phyloP scores from a whole-genome alignment of 2,329 filamentous ascomycete genomes.

The Fusarium robinianum region DNA sequence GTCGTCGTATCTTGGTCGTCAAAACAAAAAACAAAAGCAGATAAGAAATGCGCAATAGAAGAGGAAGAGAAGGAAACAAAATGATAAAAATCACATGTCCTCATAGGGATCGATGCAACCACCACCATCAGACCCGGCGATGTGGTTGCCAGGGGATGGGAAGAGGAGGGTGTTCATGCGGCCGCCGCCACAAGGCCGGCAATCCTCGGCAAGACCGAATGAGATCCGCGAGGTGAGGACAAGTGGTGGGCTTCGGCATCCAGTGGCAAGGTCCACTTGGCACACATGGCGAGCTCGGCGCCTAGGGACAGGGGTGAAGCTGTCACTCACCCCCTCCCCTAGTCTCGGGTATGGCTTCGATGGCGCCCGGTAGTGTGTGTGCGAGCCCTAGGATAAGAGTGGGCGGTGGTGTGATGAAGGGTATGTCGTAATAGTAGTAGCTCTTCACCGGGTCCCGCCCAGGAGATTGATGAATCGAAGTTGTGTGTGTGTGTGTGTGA shows the following conservation, averaged over 20 bases:
- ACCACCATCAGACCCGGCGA: conserved; percentile 3
- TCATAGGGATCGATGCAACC: background rate
- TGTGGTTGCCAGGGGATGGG: conserved; percentile 20
- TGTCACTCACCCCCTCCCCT: too few relatives aligned
- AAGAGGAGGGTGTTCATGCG: conserved; percentile 26
- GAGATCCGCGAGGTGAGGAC: conserved; percentile 19
- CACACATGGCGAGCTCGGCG: conserved; percentile 10
- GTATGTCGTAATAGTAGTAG: too few relatives aligned
- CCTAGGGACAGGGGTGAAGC: too few relatives aligned
- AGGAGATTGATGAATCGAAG: too few relatives aligned
- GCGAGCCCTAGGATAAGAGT: too few relatives aligned
- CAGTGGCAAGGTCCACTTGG: conserved; percentile 28
- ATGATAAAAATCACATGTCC: conserved; percentile 5
- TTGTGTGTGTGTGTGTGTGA: too few relatives aligned
- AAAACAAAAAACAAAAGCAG: conserved; percentile 1
- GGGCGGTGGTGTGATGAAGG: conserved; percentile 4
- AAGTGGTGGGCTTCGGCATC: conserved; percentile 17
- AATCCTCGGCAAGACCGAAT: conserved; percentile 31
- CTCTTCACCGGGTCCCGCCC: too few relatives aligned
- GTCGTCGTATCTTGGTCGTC: conserved; percentile 12
- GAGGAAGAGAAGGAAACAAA: conserved; percentile 1
- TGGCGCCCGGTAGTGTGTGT: conserved; percentile 1
- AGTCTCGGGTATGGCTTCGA: conserved; percentile 7
- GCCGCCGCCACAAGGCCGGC: conserved; percentile 24
- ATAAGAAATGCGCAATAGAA: too few relatives aligned